Conservation (phyloP, 2,329 filamentous ascomycete genomes). For the Trichoderma simmonsii region DNA sequence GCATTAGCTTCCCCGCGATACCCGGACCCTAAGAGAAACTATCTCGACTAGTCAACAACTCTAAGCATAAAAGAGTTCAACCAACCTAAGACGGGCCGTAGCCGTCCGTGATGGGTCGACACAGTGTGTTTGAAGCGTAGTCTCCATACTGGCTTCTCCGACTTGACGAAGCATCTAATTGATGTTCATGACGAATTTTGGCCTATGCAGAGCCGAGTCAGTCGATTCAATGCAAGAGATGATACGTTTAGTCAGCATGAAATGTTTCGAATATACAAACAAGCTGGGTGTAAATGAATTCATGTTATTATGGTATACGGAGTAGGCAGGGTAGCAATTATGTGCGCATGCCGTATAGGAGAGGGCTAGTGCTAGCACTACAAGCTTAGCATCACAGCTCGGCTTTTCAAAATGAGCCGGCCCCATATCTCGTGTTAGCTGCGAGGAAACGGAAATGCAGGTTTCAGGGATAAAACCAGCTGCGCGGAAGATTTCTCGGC, state of each 20-base stretch:
- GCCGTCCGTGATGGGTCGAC: not conserved
- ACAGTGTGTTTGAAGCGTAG: not conserved
- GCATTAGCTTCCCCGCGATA: conserved; percentile 10
- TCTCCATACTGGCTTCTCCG: no score
- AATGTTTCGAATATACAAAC: not conserved
- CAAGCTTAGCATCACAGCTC: not conserved
- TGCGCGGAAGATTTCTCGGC: not conserved
- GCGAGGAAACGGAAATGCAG: not conserved
- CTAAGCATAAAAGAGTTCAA: not conserved
- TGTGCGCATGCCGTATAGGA: not conserved
- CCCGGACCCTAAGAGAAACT: not conserved
- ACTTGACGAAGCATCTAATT: not conserved
- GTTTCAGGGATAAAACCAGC: not conserved
- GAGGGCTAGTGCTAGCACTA: not conserved
- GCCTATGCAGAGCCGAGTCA: not conserved
- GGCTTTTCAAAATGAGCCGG: not conserved
- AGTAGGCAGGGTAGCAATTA: not conserved
- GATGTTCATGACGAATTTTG: not conserved
- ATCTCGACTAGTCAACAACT: not conserved
- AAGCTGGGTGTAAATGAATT: not conserved
- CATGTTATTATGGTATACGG: not conserved
- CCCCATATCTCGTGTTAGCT: not conserved
- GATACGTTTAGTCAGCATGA: not conserved
- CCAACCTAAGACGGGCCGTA: not conserved
- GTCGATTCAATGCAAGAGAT: not conserved